Percentiles rank a stretch among this genome's conserved stretches.
Evolutionary conservation across 2,329 filamentous ascomycete species (phyloP).

Genomic region (Hymenoscyphus linearis): DNA sequence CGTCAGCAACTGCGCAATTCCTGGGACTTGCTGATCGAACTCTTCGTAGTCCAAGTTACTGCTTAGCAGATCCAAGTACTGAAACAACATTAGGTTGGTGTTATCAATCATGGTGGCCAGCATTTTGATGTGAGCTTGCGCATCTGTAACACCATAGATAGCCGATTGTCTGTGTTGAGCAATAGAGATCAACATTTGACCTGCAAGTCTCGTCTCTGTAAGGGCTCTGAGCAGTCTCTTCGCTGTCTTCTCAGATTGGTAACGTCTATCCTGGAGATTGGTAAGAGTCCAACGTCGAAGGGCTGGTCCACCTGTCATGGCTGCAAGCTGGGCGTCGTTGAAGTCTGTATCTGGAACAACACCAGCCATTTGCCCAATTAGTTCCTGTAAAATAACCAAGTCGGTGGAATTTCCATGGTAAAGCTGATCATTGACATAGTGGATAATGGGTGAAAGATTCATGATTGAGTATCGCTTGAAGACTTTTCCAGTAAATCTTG

Average conservation of each 20-base stretch:
- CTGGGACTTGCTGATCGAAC: constrained; percentile 75
- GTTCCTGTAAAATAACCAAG: constrained; percentile 83
- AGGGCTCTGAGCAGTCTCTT: constrained; percentile 76
- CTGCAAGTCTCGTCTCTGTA: constrained; percentile 70
- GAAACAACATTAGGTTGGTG: constrained; percentile 75
- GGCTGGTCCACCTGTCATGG: constrained; percentile 79
- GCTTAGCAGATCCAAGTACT: constrained; percentile 85
- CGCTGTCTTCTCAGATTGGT: constrained; percentile 68
- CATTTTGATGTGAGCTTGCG: constrained; percentile 79
- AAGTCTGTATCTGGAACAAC: constrained; percentile 83
- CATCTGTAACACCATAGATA: constrained; percentile 66
- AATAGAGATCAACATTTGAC: constrained; percentile 80
- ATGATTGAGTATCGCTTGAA: constrained; percentile 82
- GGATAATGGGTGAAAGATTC: constrained; percentile 77
- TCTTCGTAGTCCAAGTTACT: constrained; percentile 70
- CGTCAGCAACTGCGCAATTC: constrained; percentile 65
- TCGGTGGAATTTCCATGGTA: constrained; percentile 80
- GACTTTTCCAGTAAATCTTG: constrained; percentile 84
- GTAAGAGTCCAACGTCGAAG: constrained; percentile 77
- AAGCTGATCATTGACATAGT: constrained; percentile 85
- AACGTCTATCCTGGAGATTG: constrained; percentile 75
- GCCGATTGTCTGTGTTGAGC: constrained; percentile 88
- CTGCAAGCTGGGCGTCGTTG: constrained; percentile 79
- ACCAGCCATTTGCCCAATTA: constrained; percentile 89
- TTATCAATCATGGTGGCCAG: constrained; percentile 86